These are phyloP conservation scores for Tillandsia leiboldiana DNA, from an alignment of 176 grass and related monocot species.

Conservation along the genomic window DNA sequence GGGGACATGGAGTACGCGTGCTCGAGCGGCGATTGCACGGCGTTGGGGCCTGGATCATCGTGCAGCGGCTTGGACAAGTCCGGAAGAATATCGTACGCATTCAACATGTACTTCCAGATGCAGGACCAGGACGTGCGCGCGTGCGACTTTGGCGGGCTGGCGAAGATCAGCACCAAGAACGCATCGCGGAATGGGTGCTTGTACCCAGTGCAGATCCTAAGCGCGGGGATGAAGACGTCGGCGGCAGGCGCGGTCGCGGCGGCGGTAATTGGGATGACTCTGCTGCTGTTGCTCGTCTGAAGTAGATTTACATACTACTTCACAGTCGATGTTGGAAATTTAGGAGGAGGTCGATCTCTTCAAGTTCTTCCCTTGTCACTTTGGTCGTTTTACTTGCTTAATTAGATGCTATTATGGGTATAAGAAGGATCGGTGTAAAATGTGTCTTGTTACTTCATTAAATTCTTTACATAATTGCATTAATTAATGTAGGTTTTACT, in stretches of 20 bases:
- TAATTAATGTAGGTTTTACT: no score
- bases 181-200: constrained; percentile 38
- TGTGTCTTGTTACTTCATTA: no score
- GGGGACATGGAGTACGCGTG: constrained; percentile 57
- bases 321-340: no score
- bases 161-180: constrained; percentile 51
- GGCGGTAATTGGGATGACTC: constrained; percentile 11
- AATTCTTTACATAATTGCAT: no score
- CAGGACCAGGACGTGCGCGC: constrained; percentile 79
- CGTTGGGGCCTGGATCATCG: constrained; percentile 41
- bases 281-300: constrained; percentile 32
- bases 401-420: no score
- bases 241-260: background rate
- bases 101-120: constrained; percentile 99
- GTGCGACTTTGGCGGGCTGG: constrained; percentile 72
- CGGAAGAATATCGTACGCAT: constrained; percentile 69
- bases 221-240: constrained; percentile 8
- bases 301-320: background rate
- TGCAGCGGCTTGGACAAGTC: constrained; percentile 47
- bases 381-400: no score
- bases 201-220: constrained; percentile 55
- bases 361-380: no score
- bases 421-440: no score
- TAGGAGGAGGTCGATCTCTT: no score
- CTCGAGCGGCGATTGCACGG: constrained; percentile 66